Base-by-base conservation (phyloP, 345 rosid species). In the Aurinia saxatilis region DNA sequence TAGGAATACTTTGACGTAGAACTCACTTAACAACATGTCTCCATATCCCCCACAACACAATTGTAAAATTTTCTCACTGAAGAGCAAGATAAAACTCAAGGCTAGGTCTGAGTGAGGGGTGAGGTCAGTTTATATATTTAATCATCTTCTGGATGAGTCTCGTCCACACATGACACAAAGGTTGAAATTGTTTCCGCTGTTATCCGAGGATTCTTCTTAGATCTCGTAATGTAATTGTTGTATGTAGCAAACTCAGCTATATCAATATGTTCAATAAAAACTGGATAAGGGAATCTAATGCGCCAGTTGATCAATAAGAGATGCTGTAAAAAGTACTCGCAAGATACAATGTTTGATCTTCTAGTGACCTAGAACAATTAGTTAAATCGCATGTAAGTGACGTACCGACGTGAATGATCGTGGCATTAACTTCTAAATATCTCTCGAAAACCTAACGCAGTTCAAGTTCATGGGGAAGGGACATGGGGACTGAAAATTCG, bases 21-120 rank as follows among this genome's bases (percentile, higher is more conserved):
- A n/a, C n/a, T n/a, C n/a, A n/a, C n/a, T n/a, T n/a, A n/a, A n/a
- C n/a, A n/a, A n/a, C n/a, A n/a, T n/a, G n/a, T n/a, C n/a, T n/a
- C n/a, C n/a, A n/a, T n/a, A n/a, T n/a, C n/a, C n/a, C n/a, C n/a
- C n/a, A n/a, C n/a, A n/a, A n/a, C n/a, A n/a, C n/a, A n/a, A n/a
- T n/a, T n/a, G n/a, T n/a, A n/a, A n/a, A n/a, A n/a, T n/a, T n/a
- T n/a, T 4, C 62, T 65, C 3, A 72, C 66, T 5, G 71, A 71
- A 66, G 74, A 72, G 60, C 73, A 67, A 39, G n/a, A n/a, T n/a
- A n/a, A 76, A 75, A 19, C 50, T 50, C 6, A 80, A 75, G 61
- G 63, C 76, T 47, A 83, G 82, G 73, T 58, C 82, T 13, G 82
- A 83, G 14, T 83, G 73, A 81, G 40, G 34, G 38, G 21, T 48